These are phyloP conservation scores for Sordaria brevicollis DNA, from an alignment of 495 filamentous ascomycete species.

Conservation along the genomic window DNA sequence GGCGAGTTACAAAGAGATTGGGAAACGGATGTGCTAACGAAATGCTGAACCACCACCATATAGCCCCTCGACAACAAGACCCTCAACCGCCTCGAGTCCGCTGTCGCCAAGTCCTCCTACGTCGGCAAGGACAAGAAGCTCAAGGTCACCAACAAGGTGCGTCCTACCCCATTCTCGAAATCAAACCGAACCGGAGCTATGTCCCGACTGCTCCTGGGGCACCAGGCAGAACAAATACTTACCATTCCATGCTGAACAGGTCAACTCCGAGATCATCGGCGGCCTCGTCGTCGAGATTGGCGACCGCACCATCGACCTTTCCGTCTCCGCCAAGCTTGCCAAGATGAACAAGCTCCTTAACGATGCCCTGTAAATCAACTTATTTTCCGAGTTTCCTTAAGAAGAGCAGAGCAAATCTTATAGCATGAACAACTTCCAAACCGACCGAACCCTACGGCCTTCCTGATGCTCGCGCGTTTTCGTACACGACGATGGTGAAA, in stretches of 20 bases:
- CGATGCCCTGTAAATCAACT: slow-evolving; percentile 75
- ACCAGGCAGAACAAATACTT: background rate
- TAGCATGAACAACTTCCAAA: background rate
- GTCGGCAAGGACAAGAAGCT: slow-evolving; percentile 91
- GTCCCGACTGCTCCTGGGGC: background rate
- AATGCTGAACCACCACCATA: background rate
- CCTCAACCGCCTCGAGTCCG: slow-evolving; percentile 71
- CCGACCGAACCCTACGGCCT: background rate
- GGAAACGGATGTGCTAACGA: background rate
- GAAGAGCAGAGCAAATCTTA: background rate
- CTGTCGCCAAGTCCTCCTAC: slow-evolving; percentile 80
- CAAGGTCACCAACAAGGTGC: slow-evolving; percentile 85
- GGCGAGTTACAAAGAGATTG: background rate
- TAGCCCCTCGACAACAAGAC: slow-evolving; percentile 84
- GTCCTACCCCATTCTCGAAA: slow-evolving; percentile 9
- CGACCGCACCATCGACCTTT: slow-evolving; percentile 95
- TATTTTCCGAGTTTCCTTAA: slow-evolving; percentile 3
- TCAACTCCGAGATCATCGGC: slow-evolving; percentile 89
- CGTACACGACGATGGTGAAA: background rate
- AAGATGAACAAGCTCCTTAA: slow-evolving; percentile 99
- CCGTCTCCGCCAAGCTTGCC: slow-evolving; percentile 85
- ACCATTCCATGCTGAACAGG: slow-evolving; percentile 35
- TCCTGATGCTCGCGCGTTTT: background rate
- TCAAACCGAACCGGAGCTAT: background rate
- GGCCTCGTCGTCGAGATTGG: slow-evolving; percentile 94